Conservation (phyloP, 2,329 filamentous ascomycete genomes). For the Teratosphaeria nubilosa region DNA sequence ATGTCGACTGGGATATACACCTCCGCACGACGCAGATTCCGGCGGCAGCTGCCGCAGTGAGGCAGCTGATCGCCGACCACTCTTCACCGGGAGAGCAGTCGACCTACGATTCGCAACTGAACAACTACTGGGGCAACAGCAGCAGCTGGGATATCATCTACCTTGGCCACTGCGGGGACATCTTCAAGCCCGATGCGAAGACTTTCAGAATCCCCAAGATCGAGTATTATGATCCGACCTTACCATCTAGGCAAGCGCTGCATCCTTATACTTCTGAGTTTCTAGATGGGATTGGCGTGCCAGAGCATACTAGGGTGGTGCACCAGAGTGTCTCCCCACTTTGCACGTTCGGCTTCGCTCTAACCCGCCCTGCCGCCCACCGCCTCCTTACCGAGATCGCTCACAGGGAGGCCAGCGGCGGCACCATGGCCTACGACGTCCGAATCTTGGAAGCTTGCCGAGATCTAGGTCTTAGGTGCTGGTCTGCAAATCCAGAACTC, state of each 20-base stretch:
- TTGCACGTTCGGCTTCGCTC: constrained; percentile 36
- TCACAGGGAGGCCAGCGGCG: constrained; percentile 16
- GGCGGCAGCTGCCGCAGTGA: constrained; percentile 30
- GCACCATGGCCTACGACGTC: constrained; percentile 31
- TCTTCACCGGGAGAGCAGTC: not conserved
- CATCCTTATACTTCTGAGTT: constrained; percentile 29
- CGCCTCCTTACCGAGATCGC: constrained; percentile 29
- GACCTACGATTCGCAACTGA: constrained; percentile 5
- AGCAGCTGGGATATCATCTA: constrained; percentile 30
- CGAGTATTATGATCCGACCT: constrained; percentile 24
- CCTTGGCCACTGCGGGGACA: constrained; percentile 34
- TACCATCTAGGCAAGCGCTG: constrained; percentile 27
- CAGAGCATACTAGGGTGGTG: constrained; percentile 28
- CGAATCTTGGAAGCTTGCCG: constrained; percentile 30
- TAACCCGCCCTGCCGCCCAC: constrained; percentile 28
- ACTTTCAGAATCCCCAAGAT: constrained; percentile 17
- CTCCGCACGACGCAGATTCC: constrained; percentile 34
- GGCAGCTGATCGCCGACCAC: constrained; percentile 24
- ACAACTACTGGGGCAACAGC: constrained; percentile 31
- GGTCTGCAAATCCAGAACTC: constrained; percentile 29
- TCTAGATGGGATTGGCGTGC: constrained; percentile 27
- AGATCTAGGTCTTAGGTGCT: constrained; percentile 26
- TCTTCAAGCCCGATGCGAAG: constrained; percentile 23
- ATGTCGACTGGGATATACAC: constrained; percentile 37
- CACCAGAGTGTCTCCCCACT: constrained; percentile 34